Percentiles rank a stretch among this genome's conserved stretches.
Conservation (phyloP, 208 protist genomes). For the Porcisia hertigi region DNA sequence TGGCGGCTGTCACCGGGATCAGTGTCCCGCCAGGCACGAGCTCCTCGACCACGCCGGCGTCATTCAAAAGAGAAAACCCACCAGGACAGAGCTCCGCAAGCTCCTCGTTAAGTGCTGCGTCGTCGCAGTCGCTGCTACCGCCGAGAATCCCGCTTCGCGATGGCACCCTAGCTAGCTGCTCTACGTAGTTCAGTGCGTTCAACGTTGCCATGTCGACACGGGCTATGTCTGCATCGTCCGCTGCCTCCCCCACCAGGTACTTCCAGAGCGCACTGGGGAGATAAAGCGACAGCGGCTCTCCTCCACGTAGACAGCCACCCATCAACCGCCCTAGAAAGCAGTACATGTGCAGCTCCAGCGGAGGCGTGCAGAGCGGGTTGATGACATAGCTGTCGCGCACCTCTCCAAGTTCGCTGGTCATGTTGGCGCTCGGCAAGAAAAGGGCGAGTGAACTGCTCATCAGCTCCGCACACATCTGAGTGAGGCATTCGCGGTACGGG, state of each 20-base stretch:
- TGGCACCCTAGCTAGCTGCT: constrained; percentile 13
- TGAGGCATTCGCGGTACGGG: constrained; percentile 90
- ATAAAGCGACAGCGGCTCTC: constrained; percentile 91
- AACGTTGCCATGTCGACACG: constrained; percentile 53
- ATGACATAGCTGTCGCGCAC: constrained; percentile 84
- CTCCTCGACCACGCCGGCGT: constrained; percentile 46
- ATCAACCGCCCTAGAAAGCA: constrained; percentile 93
- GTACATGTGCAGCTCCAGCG: constrained; percentile 76
- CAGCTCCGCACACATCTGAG: constrained; percentile 90
- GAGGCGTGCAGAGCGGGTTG: constrained; percentile 45
- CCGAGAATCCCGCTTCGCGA: background rate
- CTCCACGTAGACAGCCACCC: constrained; percentile 93
- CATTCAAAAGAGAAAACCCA: constrained; percentile 68
- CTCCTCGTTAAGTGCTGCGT: constrained; percentile 33
- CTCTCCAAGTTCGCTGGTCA: constrained; percentile 63
- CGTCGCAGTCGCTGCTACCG: constrained; percentile 6
- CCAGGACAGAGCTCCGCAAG: constrained; percentile 62
- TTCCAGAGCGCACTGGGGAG: constrained; percentile 93
- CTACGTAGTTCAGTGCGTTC: constrained; percentile 68
- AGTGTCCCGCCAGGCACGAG: constrained; percentile 62
- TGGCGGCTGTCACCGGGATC: constrained; percentile 54
- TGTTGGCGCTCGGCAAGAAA: constrained; percentile 90
- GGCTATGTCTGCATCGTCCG: constrained; percentile 56
- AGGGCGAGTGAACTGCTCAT: constrained; percentile 80
- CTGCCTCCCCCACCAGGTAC: constrained; percentile 69